Percentiles rank a stretch among this genome's conserved stretches.
phyloP scores from a whole-genome alignment of 2,329 filamentous ascomycete genomes.

The Sporothrix luriei region DNA sequence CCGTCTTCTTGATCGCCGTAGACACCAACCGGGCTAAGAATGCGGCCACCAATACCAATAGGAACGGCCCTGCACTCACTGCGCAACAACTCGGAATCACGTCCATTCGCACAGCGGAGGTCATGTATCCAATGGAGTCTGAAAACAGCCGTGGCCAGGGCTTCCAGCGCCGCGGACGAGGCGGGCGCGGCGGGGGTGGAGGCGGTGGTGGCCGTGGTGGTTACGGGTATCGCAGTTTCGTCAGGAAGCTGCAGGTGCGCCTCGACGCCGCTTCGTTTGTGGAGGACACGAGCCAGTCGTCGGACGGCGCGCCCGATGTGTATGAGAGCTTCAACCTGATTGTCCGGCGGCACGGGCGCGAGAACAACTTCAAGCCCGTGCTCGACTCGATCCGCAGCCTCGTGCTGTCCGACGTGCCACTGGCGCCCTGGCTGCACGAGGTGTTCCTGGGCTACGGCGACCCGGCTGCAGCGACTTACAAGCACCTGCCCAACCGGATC shows the following conservation, averaged over 20 bases:
- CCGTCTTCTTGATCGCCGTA: conserved; percentile 82
- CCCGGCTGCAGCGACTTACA: conserved; percentile 83
- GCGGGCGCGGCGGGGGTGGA: conserved; percentile 46
- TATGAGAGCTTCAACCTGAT: conserved; percentile 86
- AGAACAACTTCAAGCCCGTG: conserved; percentile 97
- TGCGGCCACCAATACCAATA: conserved; percentile 55
- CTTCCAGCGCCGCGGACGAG: conserved; percentile 12
- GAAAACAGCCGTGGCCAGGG: conserved; percentile 68
- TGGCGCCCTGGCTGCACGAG: conserved; percentile 91
- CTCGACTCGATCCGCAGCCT: conserved; percentile 88
- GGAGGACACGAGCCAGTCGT: conserved; percentile 67
- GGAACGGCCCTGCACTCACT: conserved; percentile 47
- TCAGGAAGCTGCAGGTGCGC: conserved; percentile 74
- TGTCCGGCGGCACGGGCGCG: conserved; percentile 77
- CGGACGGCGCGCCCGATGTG: conserved; percentile 71
- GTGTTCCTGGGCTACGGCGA: conserved; percentile 98
- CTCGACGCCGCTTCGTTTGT: conserved; percentile 79
- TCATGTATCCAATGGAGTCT: conserved; percentile 84
- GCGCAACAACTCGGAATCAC: conserved; percentile 67
- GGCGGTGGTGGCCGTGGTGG: conserved; percentile 58
- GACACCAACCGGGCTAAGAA: conserved; percentile 59
- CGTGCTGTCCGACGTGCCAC: conserved; percentile 78
- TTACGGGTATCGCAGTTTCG: conserved; percentile 51
- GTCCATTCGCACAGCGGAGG: conserved; percentile 77
- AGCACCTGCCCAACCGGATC: conserved; percentile 75